These are phyloP conservation scores for Suillus lakei DNA, from an alignment of 768 basidiomycete genomes.

Conservation along the genomic window DNA sequence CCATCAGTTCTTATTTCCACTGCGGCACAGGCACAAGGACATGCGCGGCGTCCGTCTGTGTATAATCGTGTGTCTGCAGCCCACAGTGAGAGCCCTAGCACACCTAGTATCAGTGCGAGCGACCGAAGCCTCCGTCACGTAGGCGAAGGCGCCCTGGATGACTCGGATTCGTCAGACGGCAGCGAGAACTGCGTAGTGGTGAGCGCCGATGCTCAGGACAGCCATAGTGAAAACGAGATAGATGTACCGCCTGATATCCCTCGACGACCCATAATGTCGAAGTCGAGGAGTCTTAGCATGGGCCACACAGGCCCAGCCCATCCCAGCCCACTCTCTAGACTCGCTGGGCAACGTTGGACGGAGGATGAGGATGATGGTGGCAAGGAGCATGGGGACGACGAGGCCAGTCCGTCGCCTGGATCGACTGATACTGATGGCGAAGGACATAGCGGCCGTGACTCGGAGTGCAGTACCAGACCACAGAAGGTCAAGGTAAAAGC, in stretches of 20 bases:
- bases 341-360: slow-evolving; percentile 58
- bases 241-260: slow-evolving; percentile 16
- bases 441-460: slow-evolving; percentile 37
- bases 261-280: slow-evolving; percentile 33
- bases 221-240: slow-evolving; percentile 40
- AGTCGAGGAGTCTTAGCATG: slow-evolving; percentile 40
- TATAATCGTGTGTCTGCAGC: slow-evolving; percentile 51
- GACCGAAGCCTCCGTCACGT: slow-evolving; percentile 62
- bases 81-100: slow-evolving; percentile 38
- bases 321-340: slow-evolving; percentile 70
- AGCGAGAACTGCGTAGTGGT: slow-evolving; percentile 22
- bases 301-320: slow-evolving; percentile 39
- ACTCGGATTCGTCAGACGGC: slow-evolving; percentile 67
- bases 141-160: slow-evolving; percentile 79
- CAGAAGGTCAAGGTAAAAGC: slow-evolving; percentile 12
- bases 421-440: slow-evolving; percentile 69
- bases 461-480: slow-evolving; percentile 15
- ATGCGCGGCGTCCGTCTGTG: slow-evolving; percentile 41
- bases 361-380: slow-evolving; percentile 48
- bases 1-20: slow-evolving; percentile 45
- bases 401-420: slow-evolving; percentile 57
- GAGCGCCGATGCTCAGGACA: slow-evolving; percentile 20
- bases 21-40: slow-evolving; percentile 35
- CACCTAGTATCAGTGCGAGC: slow-evolving; percentile 35
- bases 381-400: slow-evolving; percentile 50